Evolutionary conservation across 495 filamentous ascomycete genomes (phyloP), one percentile per base, ranked within the genome.

Genomic region (Ascobolus immersus): DNA sequence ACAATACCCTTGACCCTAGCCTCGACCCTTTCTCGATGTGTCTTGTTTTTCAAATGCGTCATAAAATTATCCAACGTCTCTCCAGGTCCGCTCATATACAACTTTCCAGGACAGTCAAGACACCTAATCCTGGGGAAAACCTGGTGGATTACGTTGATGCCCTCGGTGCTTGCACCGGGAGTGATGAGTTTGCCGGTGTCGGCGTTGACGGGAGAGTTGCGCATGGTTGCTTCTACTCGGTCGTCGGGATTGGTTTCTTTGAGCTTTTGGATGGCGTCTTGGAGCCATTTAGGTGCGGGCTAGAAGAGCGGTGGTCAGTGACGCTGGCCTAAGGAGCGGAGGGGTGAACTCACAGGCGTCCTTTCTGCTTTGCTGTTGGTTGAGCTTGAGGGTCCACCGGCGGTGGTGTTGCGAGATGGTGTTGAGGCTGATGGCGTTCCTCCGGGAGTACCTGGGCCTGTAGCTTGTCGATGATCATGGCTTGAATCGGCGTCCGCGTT

Each of bases 21-120:
- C 48, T 72, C 65, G 19, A 89, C 78, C 38, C 58, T 65, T 45
- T 77, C 66, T 46, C 72, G 69, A 56, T 93, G 86, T 14, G 61
- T 31, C 27, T 39, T 39, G 22, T 49, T 49, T 19, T 42, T 49
- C 31, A 49, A 38, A 49, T 49, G 47, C 12, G 40, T 39, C 27
- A 42, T 33, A 19, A 49, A 49, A 31, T 48, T 49, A 18, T 49
- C 47, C 9, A 48, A 72, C 0, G 80, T 78, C 46, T 62, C 70
- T 15, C 68, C 77, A 0, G 84, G 82, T 0, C 77, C 75, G 1
- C 79, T 73, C 0, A 75, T 91, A 50, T 96, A 96, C 20, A 90
- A 55, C 50, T 92, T 93, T 21, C 80, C 78, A 2, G 84, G 77
- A 53, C 86, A 93, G 48, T 93, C 86, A 26, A 68, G 64, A 46